Base-by-base conservation (phyloP, 2,329 filamentous ascomycete species). In the Talaromyces albobiverticillius region DNA sequence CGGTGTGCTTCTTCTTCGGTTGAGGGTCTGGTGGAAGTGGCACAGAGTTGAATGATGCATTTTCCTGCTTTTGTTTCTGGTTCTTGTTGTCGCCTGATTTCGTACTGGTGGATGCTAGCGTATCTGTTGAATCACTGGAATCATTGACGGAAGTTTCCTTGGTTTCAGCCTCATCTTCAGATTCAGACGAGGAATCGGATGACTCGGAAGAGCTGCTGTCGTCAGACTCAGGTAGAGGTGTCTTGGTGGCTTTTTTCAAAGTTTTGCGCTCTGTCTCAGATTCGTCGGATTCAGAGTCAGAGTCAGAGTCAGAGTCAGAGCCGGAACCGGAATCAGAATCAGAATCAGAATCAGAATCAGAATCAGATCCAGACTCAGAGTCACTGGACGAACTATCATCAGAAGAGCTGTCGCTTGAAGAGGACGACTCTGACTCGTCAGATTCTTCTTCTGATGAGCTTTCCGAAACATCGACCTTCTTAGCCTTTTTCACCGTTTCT, bases 401-500 rank as follows among this genome's bases (percentile, higher is more conserved):
- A 32, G 65, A 65, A 0, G 71, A 71, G 25, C 22, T 45, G 20
- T 45, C 42, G 22, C 42, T 45, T 5, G 42, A 7, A 60, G 61
- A 23, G 60, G 60, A 20, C 9, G 67, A 23, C 3, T 57, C 51
- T 6, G 47, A 51, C 10, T 52, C 67, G 14, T 64, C 67, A 46
- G 66, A 51, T 31, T 54, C 41, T 18, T 54, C 41, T 18, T 46
- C 43, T 10, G 53, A 55, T 5, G 31, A 50, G 26, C 23, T 47
- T 29, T 51, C 36, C 3, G 53, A 55, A 10, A 46, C 26, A 22
- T 51, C 34, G 11, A 31, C 36, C 43, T 61, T 66, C 68, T 80
- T 76, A 26, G 71, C 74, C 70, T 83, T 85, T 74, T 85, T 85
- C 23, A 71, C 60, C 56, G 74, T 74, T 3, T 77, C 79, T 31